Evolutionary conservation across 2,329 filamentous ascomycete genomes (phyloP).

Genomic region (Ceratocystis harringtonii): DNA sequence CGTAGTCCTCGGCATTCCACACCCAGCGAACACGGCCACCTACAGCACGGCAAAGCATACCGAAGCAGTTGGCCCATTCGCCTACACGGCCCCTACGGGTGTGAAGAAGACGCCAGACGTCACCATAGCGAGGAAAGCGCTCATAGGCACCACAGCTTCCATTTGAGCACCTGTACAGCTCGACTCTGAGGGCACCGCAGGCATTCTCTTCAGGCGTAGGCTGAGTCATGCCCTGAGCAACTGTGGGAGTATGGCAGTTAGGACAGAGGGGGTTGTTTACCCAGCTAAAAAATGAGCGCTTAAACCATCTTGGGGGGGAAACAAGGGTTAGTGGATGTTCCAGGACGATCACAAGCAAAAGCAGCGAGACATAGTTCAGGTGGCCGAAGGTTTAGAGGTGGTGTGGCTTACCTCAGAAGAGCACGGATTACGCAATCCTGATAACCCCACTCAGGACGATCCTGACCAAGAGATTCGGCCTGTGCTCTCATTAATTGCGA

Average conservation of each 20-base stretch:
- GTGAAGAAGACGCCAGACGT: conserved; percentile 84
- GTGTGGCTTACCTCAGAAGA: conserved; percentile 50
- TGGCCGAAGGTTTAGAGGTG: neutral
- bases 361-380: neutral
- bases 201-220: conserved; percentile 82
- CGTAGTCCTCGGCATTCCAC: conserved; percentile 94
- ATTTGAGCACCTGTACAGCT: conserved; percentile 77
- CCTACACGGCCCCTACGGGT: conserved; percentile 74
- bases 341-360: neutral
- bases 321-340: conserved; percentile 18
- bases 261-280: conserved; percentile 88
- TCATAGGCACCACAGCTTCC: conserved; percentile 62
- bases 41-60: conserved; percentile 89
- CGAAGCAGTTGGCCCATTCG: conserved; percentile 98
- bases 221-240: conserved; percentile 66
- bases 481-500: conserved; percentile 74
- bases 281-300: conserved; percentile 86
- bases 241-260: conserved; percentile 66
- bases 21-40: conserved; percentile 89
- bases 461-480: conserved; percentile 72
- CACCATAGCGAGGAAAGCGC: conserved; percentile 84
- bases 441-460: conserved; percentile 84
- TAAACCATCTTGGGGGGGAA: conserved; percentile 54
- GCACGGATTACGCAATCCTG: conserved; percentile 92
- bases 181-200: conserved; percentile 72